Conservation (phyloP, 2,329 filamentous ascomycete genomes). For the Botrytis hyacinthi region DNA sequence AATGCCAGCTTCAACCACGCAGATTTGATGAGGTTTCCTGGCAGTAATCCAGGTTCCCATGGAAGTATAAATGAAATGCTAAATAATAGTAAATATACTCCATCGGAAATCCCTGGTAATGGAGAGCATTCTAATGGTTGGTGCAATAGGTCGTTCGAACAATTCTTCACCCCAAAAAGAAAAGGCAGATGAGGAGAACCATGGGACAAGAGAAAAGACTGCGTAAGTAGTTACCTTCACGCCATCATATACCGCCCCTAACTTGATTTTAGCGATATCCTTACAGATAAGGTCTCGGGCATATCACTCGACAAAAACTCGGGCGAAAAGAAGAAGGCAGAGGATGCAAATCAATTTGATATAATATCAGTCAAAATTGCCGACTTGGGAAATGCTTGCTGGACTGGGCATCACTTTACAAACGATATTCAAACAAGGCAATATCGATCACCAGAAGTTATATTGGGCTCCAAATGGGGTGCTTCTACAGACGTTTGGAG, state of each 20-base stretch:
- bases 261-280: slow-evolving; percentile 64
- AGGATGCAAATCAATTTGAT: slow-evolving; percentile 45
- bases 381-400: slow-evolving; percentile 96
- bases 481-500: slow-evolving; percentile 99
- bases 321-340: slow-evolving; percentile 63
- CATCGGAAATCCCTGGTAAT: slow-evolving; percentile 39
- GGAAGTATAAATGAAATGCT: slow-evolving; percentile 82
- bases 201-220: slow-evolving; percentile 87
- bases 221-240: slow-evolving; percentile 61
- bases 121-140: slow-evolving; percentile 51
- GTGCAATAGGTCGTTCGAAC: slow-evolving; percentile 47
- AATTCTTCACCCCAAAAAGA: slow-evolving; percentile 51
- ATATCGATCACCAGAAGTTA: slow-evolving; percentile 95
- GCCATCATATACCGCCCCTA: slow-evolving; percentile 19
- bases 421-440: slow-evolving; percentile 98
- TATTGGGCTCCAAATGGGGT: slow-evolving; percentile 95
- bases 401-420: slow-evolving; percentile 98
- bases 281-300: slow-evolving; percentile 89
- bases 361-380: slow-evolving; percentile 97
- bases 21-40: slow-evolving; percentile 62
- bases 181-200: slow-evolving; percentile 56
- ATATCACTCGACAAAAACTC: slow-evolving; percentile 82
- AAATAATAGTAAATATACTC: slow-evolving; percentile 65
- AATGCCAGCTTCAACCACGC: slow-evolving; percentile 84
- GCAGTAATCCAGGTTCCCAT: slow-evolving; percentile 59